Evolutionary conservation across 192 early-diverging fungal genomes (phyloP).

Genomic region (Coemansia sp.): DNA sequence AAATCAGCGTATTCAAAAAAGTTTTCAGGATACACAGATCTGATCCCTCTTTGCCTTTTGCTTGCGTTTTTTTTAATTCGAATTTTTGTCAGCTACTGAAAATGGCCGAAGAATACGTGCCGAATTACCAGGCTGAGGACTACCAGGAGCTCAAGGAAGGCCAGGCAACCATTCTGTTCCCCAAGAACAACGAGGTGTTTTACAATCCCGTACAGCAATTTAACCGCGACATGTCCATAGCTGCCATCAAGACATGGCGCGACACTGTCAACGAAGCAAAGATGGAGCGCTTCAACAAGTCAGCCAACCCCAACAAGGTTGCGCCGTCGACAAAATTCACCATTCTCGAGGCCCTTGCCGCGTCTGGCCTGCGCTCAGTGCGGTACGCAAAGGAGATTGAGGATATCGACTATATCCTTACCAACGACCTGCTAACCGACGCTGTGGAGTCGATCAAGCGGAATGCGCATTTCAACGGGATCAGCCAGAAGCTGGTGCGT

Average conservation of each 20-base stretch:
- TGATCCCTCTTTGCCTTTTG: not conserved
- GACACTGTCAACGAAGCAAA: conserved; percentile 72
- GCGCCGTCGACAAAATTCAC: conserved; percentile 49
- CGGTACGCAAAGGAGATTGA: conserved; percentile 96
- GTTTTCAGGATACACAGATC: not conserved
- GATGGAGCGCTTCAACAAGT: conserved; percentile 59
- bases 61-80: not conserved
- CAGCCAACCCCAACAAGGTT: conserved; percentile 43
- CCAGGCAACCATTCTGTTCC: conserved; percentile 81
- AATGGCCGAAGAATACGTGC: conserved; percentile 23
- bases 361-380: conserved; percentile 91
- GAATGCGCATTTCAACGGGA: conserved; percentile 83
- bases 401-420: conserved; percentile 73
- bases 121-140: conserved; percentile 43
- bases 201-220: conserved; percentile 99
- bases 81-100: not conserved
- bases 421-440: conserved; percentile 89
- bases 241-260: conserved; percentile 92
- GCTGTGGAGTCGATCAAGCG: conserved; percentile 87
- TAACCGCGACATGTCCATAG: conserved; percentile 97
- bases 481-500: conserved; percentile 71
- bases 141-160: conserved; percentile 75
- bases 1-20: not conserved
- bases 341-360: conserved; percentile 92
- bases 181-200: conserved; percentile 90